A percentile compares a stretch with the other conserved stretches of the same genome.
Conservation (phyloP, 2,329 filamentous ascomycete species). For the Hysterium pulicare region DNA sequence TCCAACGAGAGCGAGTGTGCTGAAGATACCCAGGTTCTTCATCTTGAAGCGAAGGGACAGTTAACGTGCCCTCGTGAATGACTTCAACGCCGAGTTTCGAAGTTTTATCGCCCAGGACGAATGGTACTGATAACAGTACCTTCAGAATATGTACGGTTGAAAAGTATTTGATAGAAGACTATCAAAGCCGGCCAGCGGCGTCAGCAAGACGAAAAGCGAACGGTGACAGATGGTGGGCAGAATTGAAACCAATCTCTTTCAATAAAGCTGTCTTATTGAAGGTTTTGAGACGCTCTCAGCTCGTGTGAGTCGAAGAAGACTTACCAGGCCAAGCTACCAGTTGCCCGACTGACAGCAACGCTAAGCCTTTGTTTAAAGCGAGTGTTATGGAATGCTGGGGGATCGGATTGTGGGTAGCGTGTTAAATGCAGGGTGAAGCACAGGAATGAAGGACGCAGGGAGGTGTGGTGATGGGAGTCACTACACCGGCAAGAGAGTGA, state of each 20-base stretch:
- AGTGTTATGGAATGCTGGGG: conserved; percentile 27
- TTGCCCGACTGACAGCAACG: not conserved
- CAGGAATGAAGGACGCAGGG: conserved; percentile 4
- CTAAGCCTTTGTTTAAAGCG: conserved; percentile 19
- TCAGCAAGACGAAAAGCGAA: conserved; percentile 11
- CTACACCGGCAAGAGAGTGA: not conserved
- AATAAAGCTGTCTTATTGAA: too few species aligned
- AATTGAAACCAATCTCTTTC: too few species aligned
- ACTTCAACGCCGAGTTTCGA: too few species aligned
- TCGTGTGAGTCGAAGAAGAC: too few species aligned
- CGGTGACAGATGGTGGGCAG: too few species aligned
- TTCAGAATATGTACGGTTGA: conserved; percentile 19
- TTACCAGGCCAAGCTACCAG: conserved; percentile 16
- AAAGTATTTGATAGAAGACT: conserved; percentile 9
- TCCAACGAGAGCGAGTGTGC: conserved; percentile 38
- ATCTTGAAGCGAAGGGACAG: too few species aligned
- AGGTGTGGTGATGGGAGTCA: not conserved
- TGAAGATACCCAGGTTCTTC: conserved; percentile 43
- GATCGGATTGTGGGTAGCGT: conserved; percentile 11
- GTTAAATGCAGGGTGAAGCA: conserved; percentile 12
- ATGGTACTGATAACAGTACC: conserved; percentile 3
- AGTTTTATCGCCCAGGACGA: too few species aligned
- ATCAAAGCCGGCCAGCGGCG: conserved; percentile 16
- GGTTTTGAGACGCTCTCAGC: too few species aligned
- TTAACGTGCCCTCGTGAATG: too few species aligned